phyloP scores from a whole-genome alignment of 2,329 filamentous ascomycete genomes.

The Paecilomyces formosus region DNA sequence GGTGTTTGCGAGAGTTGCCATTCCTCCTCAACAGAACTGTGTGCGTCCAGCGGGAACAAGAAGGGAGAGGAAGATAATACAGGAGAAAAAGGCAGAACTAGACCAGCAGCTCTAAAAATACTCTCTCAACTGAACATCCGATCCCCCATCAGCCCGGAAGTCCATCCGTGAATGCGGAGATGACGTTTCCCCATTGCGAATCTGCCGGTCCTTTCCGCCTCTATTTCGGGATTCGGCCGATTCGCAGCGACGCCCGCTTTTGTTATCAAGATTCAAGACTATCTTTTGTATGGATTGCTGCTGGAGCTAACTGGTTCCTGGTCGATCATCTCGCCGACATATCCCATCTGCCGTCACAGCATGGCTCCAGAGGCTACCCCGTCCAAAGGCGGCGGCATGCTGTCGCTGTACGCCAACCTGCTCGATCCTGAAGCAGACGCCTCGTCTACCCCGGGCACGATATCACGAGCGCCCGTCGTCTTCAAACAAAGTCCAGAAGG shows the following conservation, averaged over 20 bases:
- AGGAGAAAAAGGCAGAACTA: background rate
- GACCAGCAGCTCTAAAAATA: background rate
- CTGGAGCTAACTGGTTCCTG: background rate
- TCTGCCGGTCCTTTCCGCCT: constrained; percentile 8
- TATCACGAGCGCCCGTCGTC: constrained; percentile 67
- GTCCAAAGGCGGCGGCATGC: constrained; percentile 37
- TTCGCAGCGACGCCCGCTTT: background rate
- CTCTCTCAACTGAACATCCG: too few species aligned
- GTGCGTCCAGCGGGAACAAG: background rate
- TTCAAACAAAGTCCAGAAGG: constrained; percentile 54
- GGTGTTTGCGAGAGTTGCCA: constrained; percentile 52
- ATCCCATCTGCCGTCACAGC: background rate
- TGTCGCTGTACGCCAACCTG: constrained; percentile 80
- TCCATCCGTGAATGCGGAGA: background rate
- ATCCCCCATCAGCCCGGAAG: background rate
- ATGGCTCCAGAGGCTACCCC: constrained; percentile 25
- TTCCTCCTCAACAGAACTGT: constrained; percentile 13
- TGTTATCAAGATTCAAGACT: background rate
- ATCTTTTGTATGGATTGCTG: background rate
- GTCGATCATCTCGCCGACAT: background rate
- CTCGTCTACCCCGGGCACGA: constrained; percentile 49
- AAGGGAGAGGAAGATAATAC: background rate
- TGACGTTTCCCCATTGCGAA: constrained; percentile 5
- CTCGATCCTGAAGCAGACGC: constrained; percentile 48
- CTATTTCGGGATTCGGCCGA: constrained; percentile 5